Conservation (phyloP, 306 rosid species). For the Senna tora region DNA sequence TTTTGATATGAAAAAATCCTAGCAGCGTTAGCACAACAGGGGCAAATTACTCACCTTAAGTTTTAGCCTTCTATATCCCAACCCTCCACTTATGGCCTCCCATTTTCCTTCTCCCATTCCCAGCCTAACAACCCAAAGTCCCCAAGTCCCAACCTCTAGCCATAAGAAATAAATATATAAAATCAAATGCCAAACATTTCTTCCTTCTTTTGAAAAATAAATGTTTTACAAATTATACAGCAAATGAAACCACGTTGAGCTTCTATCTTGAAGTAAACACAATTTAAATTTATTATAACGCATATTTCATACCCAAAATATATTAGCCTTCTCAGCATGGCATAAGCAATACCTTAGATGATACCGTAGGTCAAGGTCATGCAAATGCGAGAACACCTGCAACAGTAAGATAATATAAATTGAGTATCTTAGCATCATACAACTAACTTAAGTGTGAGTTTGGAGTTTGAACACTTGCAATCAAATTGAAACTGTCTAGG, state of each 20-base stretch:
- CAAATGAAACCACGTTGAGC: neutral
- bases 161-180: neutral
- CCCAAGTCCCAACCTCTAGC: neutral
- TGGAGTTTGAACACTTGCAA: neutral
- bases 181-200: neutral
- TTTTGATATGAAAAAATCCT: neutral
- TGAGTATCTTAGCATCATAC: conserved; percentile 27
- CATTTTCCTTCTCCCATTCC: neutral
- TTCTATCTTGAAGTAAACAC: neutral
- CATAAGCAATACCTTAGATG: conserved; percentile 76
- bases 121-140: neutral
- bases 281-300: neutral
- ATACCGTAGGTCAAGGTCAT: conserved; percentile 91
- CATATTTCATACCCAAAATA: neutral
- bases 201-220: neutral
- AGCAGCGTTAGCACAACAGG: neutral
- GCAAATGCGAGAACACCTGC: conserved; percentile 96
- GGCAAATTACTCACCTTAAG: neutral
- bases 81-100: neutral
- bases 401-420: conserved; percentile 36
- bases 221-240: neutral
- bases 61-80: neutral
- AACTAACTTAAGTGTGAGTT: conserved; percentile 27
- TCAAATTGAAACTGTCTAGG: conserved; percentile 4
- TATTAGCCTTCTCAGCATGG: neutral